Evolutionary conservation across 345 rosid genomes (phyloP), one percentile per base, ranked within the genome.

Genomic region (Populus ilicifolia): DNA sequence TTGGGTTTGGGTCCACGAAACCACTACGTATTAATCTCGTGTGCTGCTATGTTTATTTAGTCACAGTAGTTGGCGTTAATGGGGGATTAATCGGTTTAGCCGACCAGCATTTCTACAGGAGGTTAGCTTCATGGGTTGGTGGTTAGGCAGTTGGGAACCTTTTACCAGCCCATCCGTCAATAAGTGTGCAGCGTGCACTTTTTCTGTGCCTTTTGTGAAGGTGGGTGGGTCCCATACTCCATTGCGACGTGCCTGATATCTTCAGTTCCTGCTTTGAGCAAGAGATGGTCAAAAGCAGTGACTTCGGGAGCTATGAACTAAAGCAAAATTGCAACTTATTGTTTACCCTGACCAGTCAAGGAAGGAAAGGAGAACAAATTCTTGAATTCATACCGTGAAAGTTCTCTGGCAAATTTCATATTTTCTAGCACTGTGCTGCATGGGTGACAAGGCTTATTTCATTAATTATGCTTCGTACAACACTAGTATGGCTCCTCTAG

Each of bases 161-260:
- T 72, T 36, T 6, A 61, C 52, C 35, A 35, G 62, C 38, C 64
- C 70, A 36, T 72, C 27, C 39, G 38, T 38, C 69, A 39, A 73
- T 38, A 43, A 62, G 25, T 21, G 54, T 27, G 54, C 62, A 73
- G 56, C 69, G 54, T 41, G 76, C 69, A 35, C 67, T n/a, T 56
- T 71, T 30, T 27, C 25, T 12, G 66, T 17, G 65, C 48, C 65
- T 72, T 72, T n/a, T 5, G 48, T 9, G 27, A n/a, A 21, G 21
- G 25, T 21, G 62, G 62, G 62, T n/a, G 44, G 75, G 66, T 56
- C 67, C 75, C 75, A 2, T 56, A 18, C 50, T 1, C 33, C 48
- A 11, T 56, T 36, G 6, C 9, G 38, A 12, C 3, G 16, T 6
- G 0, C 5, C 21, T 38, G 25, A 8, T 38, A 5, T 59, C n/a